phyloP scores from a whole-genome alignment of 805 yeast species.

The Pichia manshurica region DNA sequence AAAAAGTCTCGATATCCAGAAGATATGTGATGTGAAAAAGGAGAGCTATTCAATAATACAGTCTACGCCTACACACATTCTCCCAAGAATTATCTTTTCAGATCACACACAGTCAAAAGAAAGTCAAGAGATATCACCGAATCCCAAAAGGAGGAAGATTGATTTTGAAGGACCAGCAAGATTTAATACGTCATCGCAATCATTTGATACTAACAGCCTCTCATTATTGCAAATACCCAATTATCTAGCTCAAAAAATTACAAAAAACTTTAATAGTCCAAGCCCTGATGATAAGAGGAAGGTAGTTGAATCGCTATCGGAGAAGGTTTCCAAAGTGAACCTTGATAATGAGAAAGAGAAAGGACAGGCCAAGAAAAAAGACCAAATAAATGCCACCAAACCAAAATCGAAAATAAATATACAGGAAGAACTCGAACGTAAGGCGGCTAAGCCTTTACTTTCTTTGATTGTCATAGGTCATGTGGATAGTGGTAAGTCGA shows the following conservation, averaged over 20 bases:
- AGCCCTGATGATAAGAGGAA: conserved; percentile 69
- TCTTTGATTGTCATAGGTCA: conserved; percentile 83
- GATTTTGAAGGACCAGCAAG: background rate
- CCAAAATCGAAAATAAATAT: conserved; percentile 42
- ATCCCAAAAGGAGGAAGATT: conserved; percentile 8
- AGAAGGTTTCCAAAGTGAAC: conserved; percentile 22
- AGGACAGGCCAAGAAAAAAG: conserved; percentile 8
- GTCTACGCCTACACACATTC: conserved; percentile 2
- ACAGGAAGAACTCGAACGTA: conserved; percentile 32
- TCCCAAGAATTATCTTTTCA: conserved; percentile 4
- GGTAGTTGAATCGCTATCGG: conserved; percentile 23
- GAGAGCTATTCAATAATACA: background rate
- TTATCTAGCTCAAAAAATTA: conserved; percentile 38
- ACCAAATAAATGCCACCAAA: conserved; percentile 27
- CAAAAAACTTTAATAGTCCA: conserved; percentile 54
- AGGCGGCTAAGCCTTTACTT: conserved; percentile 44
- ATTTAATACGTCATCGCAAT: no score
- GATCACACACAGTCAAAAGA: background rate
- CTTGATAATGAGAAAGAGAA: conserved; percentile 2
- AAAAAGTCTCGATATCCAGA: no score
- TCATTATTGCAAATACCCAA: background rate
- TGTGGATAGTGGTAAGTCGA: conserved; percentile 82
- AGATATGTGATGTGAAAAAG: no score
- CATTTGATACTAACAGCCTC: background rate
- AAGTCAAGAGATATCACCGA: background rate